Evolutionary conservation across 495 filamentous ascomycete species (phyloP), one percentile per base, ranked within the genome.

Genomic region (Aspergillus taichungensis): DNA sequence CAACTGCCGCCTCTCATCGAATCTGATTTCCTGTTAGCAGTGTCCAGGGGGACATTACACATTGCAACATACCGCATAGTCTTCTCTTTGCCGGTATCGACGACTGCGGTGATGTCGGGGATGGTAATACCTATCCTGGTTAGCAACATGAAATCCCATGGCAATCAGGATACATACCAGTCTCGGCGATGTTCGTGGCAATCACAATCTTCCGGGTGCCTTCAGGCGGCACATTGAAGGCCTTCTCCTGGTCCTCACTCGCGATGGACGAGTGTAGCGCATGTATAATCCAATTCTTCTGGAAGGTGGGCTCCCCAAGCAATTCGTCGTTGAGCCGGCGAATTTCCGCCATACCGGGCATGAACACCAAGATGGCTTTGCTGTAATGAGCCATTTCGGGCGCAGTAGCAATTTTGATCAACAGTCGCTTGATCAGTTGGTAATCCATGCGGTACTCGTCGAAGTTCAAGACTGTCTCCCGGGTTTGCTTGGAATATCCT

Each of bases 111-210:
- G 31, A 97, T 82, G 61, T 96, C 91, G 1, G 91, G 91, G 52
- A 97, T 97, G 0, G 91, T 97, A 54, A 97, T 94, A 61, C 63
- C 61, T 59, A 13, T 37, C 6, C 35, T 13, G 11, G 30, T 53
- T 30, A 57, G 44, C 30, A 30, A 5, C 11, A 24, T 3, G 27
- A 5, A 30, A 24, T 36, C 7, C 27, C 5, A 33, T 6, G 6
- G 27, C 24, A n/a, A 37, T 11, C 32, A 24, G 4, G 18, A 24
- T 24, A 18, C 42, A 12, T 48, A 66, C 89, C 90, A 0, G 91
- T 97, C 57, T 97, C 91, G 14, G 91, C 91, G 56, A 97, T 96
- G 56, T 97, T 97, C 7, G 91, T 98, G 5, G 91, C 87, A 37
- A 95, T 76, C 4, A 96, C 89, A 47, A 96, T 92, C 67, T 96